Conservation (phyloP, 306 rosid species). For the Medicago arabica region DNA sequence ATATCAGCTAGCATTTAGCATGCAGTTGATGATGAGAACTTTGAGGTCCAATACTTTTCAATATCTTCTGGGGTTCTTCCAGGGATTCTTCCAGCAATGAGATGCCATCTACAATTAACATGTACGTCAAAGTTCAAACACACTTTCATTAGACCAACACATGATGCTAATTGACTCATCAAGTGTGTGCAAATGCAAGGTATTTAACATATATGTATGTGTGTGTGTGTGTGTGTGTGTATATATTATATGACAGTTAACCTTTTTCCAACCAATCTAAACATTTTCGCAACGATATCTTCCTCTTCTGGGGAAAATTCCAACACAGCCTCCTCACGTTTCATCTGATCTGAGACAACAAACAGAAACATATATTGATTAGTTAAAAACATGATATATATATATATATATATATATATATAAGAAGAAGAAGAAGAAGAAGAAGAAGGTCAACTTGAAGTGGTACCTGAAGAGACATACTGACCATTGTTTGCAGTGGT, state of each 20-base stretch:
- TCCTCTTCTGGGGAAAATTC: conserved; percentile 21
- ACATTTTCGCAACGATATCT: conserved; percentile 24
- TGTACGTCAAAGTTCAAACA: background rate
- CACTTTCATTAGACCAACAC: background rate
- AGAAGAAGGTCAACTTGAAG: background rate
- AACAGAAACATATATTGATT: background rate
- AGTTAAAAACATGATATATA: background rate
- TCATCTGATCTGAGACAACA: background rate
- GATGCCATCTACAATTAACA: conserved; percentile 22
- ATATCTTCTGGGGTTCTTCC: conserved; percentile 20
- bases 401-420: background rate
- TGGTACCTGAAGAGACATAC: background rate
- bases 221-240: too few species aligned
- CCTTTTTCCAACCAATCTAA: conserved; percentile 31
- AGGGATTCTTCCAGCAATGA: conserved; percentile 25
- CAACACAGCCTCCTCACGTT: background rate
- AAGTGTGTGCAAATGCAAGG: too few species aligned
- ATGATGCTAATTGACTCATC: too few species aligned
- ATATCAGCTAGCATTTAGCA: background rate
- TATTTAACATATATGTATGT: too few species aligned
- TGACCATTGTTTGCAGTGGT: conserved; percentile 4
- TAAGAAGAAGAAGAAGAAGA: background rate
- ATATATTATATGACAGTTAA: too few species aligned
- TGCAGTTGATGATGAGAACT: conserved; percentile 5
- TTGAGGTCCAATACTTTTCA: conserved; percentile 27